Evolutionary conservation across 2,329 filamentous ascomycete species (phyloP), one percentile per base, ranked within the genome.

Genomic region (Paecilomyces sp.): DNA sequence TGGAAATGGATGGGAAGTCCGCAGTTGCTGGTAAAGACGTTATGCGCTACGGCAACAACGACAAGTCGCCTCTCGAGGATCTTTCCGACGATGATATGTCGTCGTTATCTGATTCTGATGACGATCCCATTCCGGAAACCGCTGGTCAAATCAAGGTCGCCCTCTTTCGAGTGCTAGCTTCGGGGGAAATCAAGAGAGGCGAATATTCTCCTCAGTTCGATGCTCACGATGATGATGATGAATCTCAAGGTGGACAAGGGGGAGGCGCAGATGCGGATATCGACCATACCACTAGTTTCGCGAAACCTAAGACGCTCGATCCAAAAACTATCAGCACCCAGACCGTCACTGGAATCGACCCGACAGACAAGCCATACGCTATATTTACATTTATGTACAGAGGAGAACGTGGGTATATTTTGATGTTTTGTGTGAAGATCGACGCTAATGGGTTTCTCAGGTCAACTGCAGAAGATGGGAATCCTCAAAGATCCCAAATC

Each of bases 161-260:
- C 63, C 87, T 99, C 79, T 97, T 97, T 76, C 87, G 94, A 30
- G 94, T 99, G 8, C 81, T 97, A 54, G 94, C 94, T 1, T 96
- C 92, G 6, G 94, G 94, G 13, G 94, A 97, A 74, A 96, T 99
- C 71, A 97, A 97, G 78, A 91, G 92, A 71, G 94, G 94, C 63
- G 94, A 99, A 76, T 99, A 97, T 75, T 96, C 92, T 1, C 94
- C 94, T 12, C 94, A 97, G 70, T 97, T 97, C 65, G 92, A 96
- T 73, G 93, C 93, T 2, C 91, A 97, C 68, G 94, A 97, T 69
- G 93, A 96, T 63, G 92, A 96, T 63, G 92, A 96, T 59, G 87
- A 89, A 58, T 79, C 82, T 18, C 74, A 75, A 58, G 75, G 81
- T 15, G 75, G 71, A 34, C 78, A 79, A 30, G 82, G 80, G 6